Conservation (phyloP, 148 eudicot genomes). For the Salicornia ramosissima region DNA sequence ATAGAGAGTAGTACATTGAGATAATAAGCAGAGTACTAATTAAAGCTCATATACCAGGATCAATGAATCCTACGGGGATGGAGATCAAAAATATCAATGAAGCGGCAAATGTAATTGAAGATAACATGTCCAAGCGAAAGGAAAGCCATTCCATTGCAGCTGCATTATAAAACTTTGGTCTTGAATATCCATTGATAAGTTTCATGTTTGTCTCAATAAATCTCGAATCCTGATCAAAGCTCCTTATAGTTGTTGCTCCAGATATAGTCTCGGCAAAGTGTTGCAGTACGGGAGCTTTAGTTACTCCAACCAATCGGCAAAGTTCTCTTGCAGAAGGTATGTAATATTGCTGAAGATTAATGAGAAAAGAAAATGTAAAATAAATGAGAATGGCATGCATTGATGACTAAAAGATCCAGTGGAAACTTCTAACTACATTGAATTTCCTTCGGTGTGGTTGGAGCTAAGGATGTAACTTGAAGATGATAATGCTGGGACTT, state of each 20-base stretch:
- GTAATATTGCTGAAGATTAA: conserved; percentile 47
- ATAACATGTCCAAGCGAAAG: conserved; percentile 53
- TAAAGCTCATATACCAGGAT: conserved; percentile 43
- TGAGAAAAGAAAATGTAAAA: background rate
- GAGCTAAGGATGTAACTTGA: background rate
- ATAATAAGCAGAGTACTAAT: too few relatives aligned
- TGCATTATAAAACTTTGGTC: conserved; percentile 55
- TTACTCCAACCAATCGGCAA: conserved; percentile 48
- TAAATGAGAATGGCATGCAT: background rate
- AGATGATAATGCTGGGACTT: background rate
- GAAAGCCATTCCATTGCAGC: conserved; percentile 66
- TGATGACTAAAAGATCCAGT: too few relatives aligned
- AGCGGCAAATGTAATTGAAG: conserved; percentile 43
- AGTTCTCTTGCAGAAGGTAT: conserved; percentile 60
- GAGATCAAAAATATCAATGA: conserved; percentile 52
- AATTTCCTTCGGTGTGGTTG: background rate
- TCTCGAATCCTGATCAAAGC: conserved; percentile 57
- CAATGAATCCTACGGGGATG: conserved; percentile 49
- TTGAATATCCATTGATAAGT: conserved; percentile 45
- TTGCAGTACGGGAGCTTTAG: conserved; percentile 70
- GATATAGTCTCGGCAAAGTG: conserved; percentile 69
- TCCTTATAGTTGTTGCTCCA: conserved; percentile 57
- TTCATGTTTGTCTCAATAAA: conserved; percentile 37
- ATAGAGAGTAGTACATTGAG: background rate
- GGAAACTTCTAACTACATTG: too few relatives aligned